A percentile compares a stretch with the other conserved stretches of the same genome.
These are phyloP conservation scores for Mycena metata DNA, from an alignment of 768 basidiomycete species.

Conservation along the genomic window DNA sequence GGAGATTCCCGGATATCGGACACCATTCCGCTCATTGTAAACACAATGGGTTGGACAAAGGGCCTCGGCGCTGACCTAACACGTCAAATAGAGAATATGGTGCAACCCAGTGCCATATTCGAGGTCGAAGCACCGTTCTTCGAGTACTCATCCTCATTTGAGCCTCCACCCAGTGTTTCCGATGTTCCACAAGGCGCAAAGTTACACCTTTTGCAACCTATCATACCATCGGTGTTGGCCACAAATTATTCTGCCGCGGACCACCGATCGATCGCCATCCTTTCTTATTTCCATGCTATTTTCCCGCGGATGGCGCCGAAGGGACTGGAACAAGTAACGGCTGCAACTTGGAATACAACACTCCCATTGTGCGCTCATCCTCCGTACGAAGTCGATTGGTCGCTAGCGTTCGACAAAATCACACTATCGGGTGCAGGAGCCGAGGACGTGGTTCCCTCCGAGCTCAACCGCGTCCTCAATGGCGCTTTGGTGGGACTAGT, in stretches of 20 bases:
- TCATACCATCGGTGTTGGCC: constrained; percentile 58
- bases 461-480: constrained; percentile 81
- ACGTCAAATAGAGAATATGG: constrained; percentile 73
- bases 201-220: constrained; percentile 63
- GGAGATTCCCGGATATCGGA: constrained; percentile 62
- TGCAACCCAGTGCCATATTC: constrained; percentile 73
- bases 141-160: constrained; percentile 39
- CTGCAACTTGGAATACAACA: constrained; percentile 73
- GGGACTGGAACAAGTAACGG: constrained; percentile 52
- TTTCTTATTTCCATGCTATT: constrained; percentile 83
- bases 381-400: constrained; percentile 81
- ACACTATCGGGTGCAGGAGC: constrained; percentile 79
- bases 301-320: constrained; percentile 44
- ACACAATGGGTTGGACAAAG: constrained; percentile 98
- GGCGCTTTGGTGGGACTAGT: constrained; percentile 86
- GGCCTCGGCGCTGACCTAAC: constrained; percentile 91
- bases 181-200: constrained; percentile 23
- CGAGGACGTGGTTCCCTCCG: constrained; percentile 82
- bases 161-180: constrained; percentile 7
- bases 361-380: constrained; percentile 74
- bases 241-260: constrained; percentile 71
- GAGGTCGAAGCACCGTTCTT: constrained; percentile 54
- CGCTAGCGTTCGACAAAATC: constrained; percentile 70
- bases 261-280: constrained; percentile 73
- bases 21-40: constrained; percentile 86